Evolutionary conservation across 352 stramenopile genomes (phyloP).

Genomic region (Lagenidium giganteum): DNA sequence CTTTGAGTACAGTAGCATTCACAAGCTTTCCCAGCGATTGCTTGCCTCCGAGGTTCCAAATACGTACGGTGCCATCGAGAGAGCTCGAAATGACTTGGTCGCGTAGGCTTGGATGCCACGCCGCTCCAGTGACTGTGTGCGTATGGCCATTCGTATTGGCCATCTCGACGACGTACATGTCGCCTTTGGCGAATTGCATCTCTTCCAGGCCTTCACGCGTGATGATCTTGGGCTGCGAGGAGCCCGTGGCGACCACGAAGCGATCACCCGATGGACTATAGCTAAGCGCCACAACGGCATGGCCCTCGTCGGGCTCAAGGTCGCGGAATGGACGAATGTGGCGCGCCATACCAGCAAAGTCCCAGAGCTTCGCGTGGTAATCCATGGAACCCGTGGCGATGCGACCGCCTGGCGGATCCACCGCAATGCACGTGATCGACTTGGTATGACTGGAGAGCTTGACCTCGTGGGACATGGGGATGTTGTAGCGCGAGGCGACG

Average conservation of each 20-base stretch:
- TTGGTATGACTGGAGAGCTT: conserved; percentile 53
- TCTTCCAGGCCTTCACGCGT: conserved; percentile 75
- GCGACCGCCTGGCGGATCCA: conserved; percentile 60
- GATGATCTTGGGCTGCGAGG: conserved; percentile 73
- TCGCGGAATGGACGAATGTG: conserved; percentile 77
- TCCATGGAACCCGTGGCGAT: conserved; percentile 80
- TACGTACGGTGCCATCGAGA: conserved; percentile 70
- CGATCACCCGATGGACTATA: conserved; percentile 79
- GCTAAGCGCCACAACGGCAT: conserved; percentile 70
- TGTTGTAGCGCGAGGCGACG: conserved; percentile 54
- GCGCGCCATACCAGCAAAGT: conserved; percentile 83
- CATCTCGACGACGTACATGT: conserved; percentile 89
- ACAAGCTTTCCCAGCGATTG: conserved; percentile 70
- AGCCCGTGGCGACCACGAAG: conserved; percentile 59
- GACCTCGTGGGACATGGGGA: conserved; percentile 72
- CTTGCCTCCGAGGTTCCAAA: conserved; percentile 73
- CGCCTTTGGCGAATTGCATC: conserved; percentile 73
- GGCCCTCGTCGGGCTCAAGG: conserved; percentile 74
- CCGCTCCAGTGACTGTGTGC: conserved; percentile 57
- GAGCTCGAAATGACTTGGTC: conserved; percentile 81
- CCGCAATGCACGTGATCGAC: conserved; percentile 54
- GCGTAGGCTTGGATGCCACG: conserved; percentile 61
- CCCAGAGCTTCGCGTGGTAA: conserved; percentile 84
- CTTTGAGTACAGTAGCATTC: conserved; percentile 78
- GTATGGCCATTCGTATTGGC: conserved; percentile 80